Percentiles rank a stretch among this genome's conserved stretches.
Evolutionary conservation across 1,139 yeast species (phyloP).

Genomic region (Martiniozyma asiatica): DNA sequence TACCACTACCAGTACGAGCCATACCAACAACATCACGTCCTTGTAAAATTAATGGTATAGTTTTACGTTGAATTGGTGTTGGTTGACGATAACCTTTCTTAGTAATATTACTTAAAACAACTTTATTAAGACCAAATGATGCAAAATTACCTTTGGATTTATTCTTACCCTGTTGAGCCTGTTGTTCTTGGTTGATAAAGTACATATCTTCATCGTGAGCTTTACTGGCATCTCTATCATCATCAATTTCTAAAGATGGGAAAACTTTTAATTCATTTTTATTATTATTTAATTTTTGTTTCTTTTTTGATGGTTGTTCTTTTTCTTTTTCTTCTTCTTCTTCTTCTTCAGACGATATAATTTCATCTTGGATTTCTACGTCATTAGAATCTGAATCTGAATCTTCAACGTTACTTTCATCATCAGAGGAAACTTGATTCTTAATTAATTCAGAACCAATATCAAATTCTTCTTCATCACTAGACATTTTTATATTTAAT

Average conservation of each 20-base stretch:
- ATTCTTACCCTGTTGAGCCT: conserved; percentile 48
- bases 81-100: conserved; percentile 90
- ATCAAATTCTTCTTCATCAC: conserved; percentile 55
- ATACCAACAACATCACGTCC: conserved; percentile 94
- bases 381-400: conserved; percentile 24
- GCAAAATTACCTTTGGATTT: conserved; percentile 56
- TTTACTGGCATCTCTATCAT: conserved; percentile 33
- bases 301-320: conserved; percentile 17
- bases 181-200: conserved; percentile 27
- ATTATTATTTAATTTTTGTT: conserved; percentile 15
- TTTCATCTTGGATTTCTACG: conserved; percentile 43
- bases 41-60: conserved; percentile 81
- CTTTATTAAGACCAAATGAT: conserved; percentile 77
- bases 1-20: conserved; percentile 99
- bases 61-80: conserved; percentile 93
- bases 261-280: conserved; percentile 26
- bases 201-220: conserved; percentile 28
- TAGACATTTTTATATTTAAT: conserved; percentile 14
- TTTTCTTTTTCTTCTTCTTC: conserved; percentile 14
- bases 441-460: conserved; percentile 52
- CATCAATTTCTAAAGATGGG: conserved; percentile 60
- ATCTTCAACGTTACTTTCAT: conserved; percentile 25
- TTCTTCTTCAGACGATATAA: conserved; percentile 35
- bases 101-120: conserved; percentile 54
- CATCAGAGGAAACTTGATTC: conserved; percentile 19